Evolutionary conservation across 228 moss, liverwort and hornwort species (phyloP).

Genomic region (Sphagnum magellanicum): DNA sequence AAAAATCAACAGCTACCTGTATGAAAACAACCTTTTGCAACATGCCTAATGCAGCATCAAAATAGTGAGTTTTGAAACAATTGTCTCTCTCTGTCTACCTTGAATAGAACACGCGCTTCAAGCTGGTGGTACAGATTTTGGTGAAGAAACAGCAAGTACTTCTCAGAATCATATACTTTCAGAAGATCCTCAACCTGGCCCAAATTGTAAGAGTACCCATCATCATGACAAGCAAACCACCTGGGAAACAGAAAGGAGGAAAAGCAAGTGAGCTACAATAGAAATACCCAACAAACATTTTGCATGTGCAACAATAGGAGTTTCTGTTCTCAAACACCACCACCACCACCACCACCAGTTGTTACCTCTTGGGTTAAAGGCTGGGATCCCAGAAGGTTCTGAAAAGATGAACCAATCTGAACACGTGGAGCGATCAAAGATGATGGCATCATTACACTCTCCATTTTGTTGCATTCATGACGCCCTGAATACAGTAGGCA

Average conservation of each 20-base stretch:
- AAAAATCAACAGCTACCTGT: too few species aligned
- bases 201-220: too few species aligned
- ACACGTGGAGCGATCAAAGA: not conserved
- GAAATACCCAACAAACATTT: too few species aligned
- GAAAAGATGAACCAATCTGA: slow-evolving; percentile 2
- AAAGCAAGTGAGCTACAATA: too few species aligned
- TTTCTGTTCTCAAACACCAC: too few species aligned
- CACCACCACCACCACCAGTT: too few species aligned
- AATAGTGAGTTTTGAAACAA: too few species aligned
- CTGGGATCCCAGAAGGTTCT: not conserved
- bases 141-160: slow-evolving; percentile 2
- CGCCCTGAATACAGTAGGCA: not conserved
- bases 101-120: not conserved
- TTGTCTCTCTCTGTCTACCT: not conserved
- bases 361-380: not conserved
- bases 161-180: not conserved
- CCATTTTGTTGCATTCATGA: not conserved
- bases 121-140: not conserved
- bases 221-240: too few species aligned
- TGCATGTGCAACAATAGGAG: too few species aligned
- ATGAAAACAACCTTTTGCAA: too few species aligned
- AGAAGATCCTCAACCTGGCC: not conserved
- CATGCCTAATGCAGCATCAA: too few species aligned
- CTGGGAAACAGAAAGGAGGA: too few species aligned
- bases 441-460: not conserved